Evolutionary conservation across 179 eudicot genomes (phyloP), one percentile per base, ranked within the genome.

Genomic region (Silene noctiflora): DNA sequence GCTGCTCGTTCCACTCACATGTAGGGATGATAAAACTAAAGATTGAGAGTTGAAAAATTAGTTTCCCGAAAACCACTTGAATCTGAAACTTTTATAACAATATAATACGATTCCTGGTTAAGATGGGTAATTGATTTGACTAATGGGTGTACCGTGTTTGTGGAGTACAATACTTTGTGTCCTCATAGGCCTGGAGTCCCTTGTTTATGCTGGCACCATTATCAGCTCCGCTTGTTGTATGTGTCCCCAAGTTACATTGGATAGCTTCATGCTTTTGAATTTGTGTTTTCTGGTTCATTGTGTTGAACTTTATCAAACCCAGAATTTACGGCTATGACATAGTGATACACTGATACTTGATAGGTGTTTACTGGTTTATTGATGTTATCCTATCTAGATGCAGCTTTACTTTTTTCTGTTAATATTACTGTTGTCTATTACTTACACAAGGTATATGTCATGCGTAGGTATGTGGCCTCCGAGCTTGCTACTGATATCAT

Each of bases 401-500:
- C 72, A 68, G 51, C 27, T 21, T 69, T 13, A 42, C 13, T 6
- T 17, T 16, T 60, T 19, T 16, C 35, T 19, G 25, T 51, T 10
- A n/a, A n/a, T 70, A 61, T 66, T 33, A 48, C 58, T 35, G 71
- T 67, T 20, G 63, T 29, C 48, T 53, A 69, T 63, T 74, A 74
- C 55, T 75, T 61, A 81, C 55, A 0, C 27, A 56, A 56, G 72
- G 35, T 58, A 19, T 6, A 70, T 67, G 62, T 55, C 63, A 81
- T 78, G 72, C 76, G 84, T 82, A 92, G 97, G 88, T 86, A 85
- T 73, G 86, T 92, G 31, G 90, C 87, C 42, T 80, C 88, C 69
- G 97, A 92, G 72, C 81, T 92, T 86, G 83, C 87, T 27, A 80
- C 90, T 39, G 97, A 92, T 80, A 81, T 89, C 65, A 78, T 69